Percentiles rank a stretch among this genome's conserved stretches.
These are phyloP conservation scores for Lepidium campestre DNA, from an alignment of 441 rosid species.

Conservation along the genomic window DNA sequence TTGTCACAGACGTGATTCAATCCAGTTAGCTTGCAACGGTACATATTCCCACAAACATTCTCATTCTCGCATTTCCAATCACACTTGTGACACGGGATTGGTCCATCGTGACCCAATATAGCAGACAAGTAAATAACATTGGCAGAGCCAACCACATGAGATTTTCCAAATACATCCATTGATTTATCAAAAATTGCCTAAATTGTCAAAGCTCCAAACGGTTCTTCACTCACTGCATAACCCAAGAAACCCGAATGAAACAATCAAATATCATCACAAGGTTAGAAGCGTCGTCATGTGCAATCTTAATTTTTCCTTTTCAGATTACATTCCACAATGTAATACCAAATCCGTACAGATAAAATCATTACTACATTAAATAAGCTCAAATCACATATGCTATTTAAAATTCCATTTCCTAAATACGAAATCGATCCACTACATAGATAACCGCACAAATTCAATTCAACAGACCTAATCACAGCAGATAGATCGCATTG, in stretches of 20 bases:
- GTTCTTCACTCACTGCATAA: slow-evolving; percentile 28
- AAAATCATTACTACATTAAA: background rate
- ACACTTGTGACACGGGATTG: slow-evolving; percentile 66
- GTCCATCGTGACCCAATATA: slow-evolving; percentile 71
- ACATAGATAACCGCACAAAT: background rate
- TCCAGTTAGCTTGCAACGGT: slow-evolving; percentile 81
- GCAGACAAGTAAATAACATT: slow-evolving; percentile 81
- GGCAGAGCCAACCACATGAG: slow-evolving; percentile 55
- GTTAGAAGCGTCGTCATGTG: background rate
- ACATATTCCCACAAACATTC: slow-evolving; percentile 84
- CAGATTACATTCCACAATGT: background rate
- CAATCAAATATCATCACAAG: slow-evolving; percentile 30
- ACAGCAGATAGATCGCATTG: background rate
- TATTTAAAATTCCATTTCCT: background rate
- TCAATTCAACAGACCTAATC: background rate
- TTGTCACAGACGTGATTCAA: slow-evolving; percentile 93
- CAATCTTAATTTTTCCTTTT: background rate
- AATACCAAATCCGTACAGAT: background rate
- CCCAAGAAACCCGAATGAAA: slow-evolving; percentile 33
- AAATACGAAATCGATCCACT: background rate
- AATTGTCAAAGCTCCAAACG: slow-evolving; percentile 10
- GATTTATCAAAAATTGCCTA: slow-evolving; percentile 1
- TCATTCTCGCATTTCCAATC: slow-evolving; percentile 92
- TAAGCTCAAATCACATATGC: background rate
- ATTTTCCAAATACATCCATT: slow-evolving; percentile 80